Base-by-base conservation (phyloP, 2,329 filamentous ascomycete species). In the Alternaria solani region DNA sequence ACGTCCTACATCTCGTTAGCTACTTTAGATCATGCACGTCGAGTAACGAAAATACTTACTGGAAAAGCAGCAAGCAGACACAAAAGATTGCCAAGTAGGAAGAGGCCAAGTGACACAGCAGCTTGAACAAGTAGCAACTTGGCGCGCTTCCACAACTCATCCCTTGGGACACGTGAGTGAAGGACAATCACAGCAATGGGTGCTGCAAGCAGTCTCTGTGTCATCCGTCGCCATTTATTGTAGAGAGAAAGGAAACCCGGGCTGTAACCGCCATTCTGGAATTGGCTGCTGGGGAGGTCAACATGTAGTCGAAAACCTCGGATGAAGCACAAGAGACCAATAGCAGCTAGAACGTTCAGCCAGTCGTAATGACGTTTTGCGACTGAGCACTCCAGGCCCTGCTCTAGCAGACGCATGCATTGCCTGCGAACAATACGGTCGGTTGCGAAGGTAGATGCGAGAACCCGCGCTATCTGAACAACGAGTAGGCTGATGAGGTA, bases 21-120 rank as follows among this genome's bases (percentile, higher is more conserved):
- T n/a, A 23, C 23, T 41, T 30, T 51, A 16, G 26, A 38, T n/a
- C 8, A 14, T 34, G 5, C 5, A 36, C 25, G 18, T 51, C 20
- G 39, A 16, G 14, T 16, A 25, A 18, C 16, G 30, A 2, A 32
- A 14, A 7, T 41, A 47, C 53, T 26, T 56, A 60, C 46, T 5
- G 53, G 57, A 5, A 57, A n/a, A 20, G 46, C 46, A 46, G 46
- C 53, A 57, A 60, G 3, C 14, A 56, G 18, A 25, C 47, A 56
- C 7, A 57, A 28, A 34, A 42, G 14, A 11, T 60, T 60, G 18
- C 53, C 53, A 25, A 20, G n/a, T 14, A 60, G 12, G 7, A 60
- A 57, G n/a, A 57, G 8, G 14, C 30, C 26, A 12, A 46, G 11
- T 5, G 53, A 60, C 3, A 8, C 32, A 34, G 20, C 14, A 16